phyloP scores from a whole-genome alignment of 2,329 filamentous ascomycete species.

The Colletotrichum somersetense region DNA sequence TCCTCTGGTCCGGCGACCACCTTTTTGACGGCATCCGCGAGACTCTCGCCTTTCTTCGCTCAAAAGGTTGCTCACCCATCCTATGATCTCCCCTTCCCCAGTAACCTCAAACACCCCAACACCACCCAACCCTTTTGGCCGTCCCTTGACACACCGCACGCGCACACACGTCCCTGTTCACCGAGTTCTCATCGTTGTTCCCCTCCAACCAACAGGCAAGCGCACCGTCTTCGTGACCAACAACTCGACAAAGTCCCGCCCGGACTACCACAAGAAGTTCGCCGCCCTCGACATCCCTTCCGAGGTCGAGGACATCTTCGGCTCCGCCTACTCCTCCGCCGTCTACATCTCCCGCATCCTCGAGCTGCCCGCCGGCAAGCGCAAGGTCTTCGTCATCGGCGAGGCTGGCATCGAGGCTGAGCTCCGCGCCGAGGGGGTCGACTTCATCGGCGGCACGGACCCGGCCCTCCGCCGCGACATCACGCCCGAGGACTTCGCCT shows the following conservation, averaged over 20 bases:
- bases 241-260: conserved; percentile 96
- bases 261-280: conserved; percentile 94
- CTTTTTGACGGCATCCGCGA: conserved; percentile 88
- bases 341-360: conserved; percentile 97
- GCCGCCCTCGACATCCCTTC: conserved; percentile 83
- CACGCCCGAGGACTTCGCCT: conserved; percentile 81
- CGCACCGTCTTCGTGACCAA: conserved; percentile 97
- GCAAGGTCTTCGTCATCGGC: conserved; percentile 94
- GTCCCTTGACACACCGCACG: not conserved
- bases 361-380: conserved; percentile 79
- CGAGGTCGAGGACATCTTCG: conserved; percentile 91
- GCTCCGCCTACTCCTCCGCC: conserved; percentile 92
- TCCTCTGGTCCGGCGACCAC: conserved; percentile 95
- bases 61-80: conserved; percentile 70
- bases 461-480: conserved; percentile 82
- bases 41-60: conserved; percentile 85
- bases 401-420: conserved; percentile 94
- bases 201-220: conserved; percentile 72
- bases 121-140: not conserved
- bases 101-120: not conserved
- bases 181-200: conserved; percentile 19
- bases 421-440: conserved; percentile 81
- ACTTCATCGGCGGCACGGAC: conserved; percentile 90
- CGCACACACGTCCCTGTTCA: not conserved
- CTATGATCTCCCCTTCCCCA: conserved; percentile 6